phyloP scores from a whole-genome alignment of 2,329 filamentous ascomycete species.

The Phyllachora maydis region DNA sequence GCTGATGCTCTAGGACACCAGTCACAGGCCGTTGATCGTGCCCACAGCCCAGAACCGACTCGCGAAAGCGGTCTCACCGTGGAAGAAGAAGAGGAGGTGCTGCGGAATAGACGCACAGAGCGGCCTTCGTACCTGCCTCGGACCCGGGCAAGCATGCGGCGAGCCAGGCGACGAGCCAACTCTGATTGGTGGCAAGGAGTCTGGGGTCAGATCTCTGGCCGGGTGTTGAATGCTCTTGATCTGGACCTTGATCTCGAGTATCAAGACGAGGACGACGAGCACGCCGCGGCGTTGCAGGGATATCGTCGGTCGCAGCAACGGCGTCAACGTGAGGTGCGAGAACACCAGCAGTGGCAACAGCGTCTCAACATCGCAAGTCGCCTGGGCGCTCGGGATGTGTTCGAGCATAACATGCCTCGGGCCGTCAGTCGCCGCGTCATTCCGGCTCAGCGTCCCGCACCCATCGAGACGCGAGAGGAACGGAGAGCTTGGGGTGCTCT shows the following conservation, averaged over 20 bases:
- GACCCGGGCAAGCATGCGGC: conserved; percentile 35
- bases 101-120: too few relatives aligned
- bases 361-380: conserved; percentile 65
- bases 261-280: conserved; percentile 60
- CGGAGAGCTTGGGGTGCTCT: conserved; percentile 76
- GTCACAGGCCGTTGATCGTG: not conserved
- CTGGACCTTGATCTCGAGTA: conserved; percentile 73
- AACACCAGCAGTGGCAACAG: conserved; percentile 59
- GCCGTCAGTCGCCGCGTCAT: conserved; percentile 39
- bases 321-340: conserved; percentile 31
- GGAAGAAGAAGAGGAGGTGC: too few relatives aligned
- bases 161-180: conserved; percentile 40
- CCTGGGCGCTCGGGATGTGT: conserved; percentile 54
- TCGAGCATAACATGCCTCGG: conserved; percentile 37
- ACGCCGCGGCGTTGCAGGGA: conserved; percentile 19
- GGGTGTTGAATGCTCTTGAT: conserved; percentile 45
- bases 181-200: conserved; percentile 77
- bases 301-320: conserved; percentile 30
- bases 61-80: not conserved
- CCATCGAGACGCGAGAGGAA: conserved; percentile 57
- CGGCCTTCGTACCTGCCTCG: conserved; percentile 21
- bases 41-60: not conserved
- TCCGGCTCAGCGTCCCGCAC: too few relatives aligned
- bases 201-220: conserved; percentile 45
- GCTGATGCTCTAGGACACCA: conserved; percentile 21